Conservation (phyloP, 768 basidiomycete species). For the Postia placenta region DNA sequence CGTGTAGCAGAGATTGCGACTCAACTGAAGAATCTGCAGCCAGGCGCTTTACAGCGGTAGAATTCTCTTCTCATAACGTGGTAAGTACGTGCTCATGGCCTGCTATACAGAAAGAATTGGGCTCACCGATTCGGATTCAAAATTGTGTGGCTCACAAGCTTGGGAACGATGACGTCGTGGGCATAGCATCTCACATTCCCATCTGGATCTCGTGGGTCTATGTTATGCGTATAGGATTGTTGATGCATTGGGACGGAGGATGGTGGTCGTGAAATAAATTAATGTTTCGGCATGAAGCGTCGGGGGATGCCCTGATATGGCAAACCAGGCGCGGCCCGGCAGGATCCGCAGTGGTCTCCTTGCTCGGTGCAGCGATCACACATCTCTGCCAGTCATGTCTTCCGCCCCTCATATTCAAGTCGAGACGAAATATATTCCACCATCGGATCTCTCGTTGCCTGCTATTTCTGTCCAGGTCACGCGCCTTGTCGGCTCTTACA, state of each 20-base stretch:
- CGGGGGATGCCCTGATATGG: neutral
- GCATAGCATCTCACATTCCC: constrained; percentile 30
- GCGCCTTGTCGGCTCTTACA: constrained; percentile 63
- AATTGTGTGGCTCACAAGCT: constrained; percentile 23
- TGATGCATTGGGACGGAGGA: neutral
- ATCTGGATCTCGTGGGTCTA: constrained; percentile 22
- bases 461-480: constrained; percentile 64
- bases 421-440: constrained; percentile 41
- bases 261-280: neutral
- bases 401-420: constrained; percentile 30
- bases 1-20: constrained; percentile 4
- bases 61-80: constrained; percentile 23
- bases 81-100: no score
- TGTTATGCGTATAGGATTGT: neutral
- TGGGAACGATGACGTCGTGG: constrained; percentile 20
- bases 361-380: no score
- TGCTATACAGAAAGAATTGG: neutral
- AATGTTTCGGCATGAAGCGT: neutral
- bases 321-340: neutral
- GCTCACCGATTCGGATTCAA: constrained; percentile 31
- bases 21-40: constrained; percentile 35
- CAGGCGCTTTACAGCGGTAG: constrained; percentile 28
- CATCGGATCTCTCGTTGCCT: constrained; percentile 46
- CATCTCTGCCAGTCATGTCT: neutral
- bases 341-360: no score